phyloP scores from a whole-genome alignment of 371 early-diverging fungal genomes.

The Nematocida minor region DNA sequence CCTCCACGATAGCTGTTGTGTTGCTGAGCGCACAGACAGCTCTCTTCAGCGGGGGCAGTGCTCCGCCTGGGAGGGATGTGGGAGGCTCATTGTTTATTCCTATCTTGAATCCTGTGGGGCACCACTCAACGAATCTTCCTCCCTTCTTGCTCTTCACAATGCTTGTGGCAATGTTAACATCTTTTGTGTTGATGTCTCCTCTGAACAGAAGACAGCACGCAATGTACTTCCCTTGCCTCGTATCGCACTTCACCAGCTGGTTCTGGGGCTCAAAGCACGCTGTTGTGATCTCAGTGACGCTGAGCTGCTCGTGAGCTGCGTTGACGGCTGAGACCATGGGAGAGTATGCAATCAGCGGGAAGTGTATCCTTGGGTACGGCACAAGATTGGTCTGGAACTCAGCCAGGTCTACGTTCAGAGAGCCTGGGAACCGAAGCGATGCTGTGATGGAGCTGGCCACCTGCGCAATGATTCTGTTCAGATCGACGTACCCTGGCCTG shows the following conservation, averaged over 20 bases:
- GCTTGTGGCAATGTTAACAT: conserved; percentile 77
- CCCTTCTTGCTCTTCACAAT: conserved; percentile 79
- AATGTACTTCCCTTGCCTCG: conserved; percentile 79
- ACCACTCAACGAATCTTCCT: conserved; percentile 91
- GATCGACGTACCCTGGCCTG: conserved; percentile 88
- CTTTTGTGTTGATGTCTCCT: conserved; percentile 75
- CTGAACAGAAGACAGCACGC: conserved; percentile 85
- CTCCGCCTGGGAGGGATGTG: conserved; percentile 78
- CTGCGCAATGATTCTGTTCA: conserved; percentile 96
- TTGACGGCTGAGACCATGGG: conserved; percentile 80
- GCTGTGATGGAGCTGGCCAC: conserved; percentile 98
- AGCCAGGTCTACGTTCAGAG: conserved; percentile 84
- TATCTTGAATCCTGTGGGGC: conserved; percentile 91
- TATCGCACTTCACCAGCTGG: conserved; percentile 90
- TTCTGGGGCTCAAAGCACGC: conserved; percentile 84
- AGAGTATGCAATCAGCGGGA: conserved; percentile 84
- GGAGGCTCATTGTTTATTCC: conserved; percentile 84
- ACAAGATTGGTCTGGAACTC: conserved; percentile 94
- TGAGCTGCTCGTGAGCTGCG: conserved; percentile 80
- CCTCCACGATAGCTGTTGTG: conserved; percentile 89
- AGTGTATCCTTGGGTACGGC: conserved; percentile 85
- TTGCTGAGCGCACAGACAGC: conserved; percentile 86
- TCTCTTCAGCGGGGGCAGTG: conserved; percentile 80
- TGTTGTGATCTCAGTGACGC: conserved; percentile 78
- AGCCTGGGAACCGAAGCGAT: conserved; percentile 85